Evolutionary conservation across 495 filamentous ascomycete genomes (phyloP), one percentile per base, ranked within the genome.

Genomic region (Neurospora sp.): DNA sequence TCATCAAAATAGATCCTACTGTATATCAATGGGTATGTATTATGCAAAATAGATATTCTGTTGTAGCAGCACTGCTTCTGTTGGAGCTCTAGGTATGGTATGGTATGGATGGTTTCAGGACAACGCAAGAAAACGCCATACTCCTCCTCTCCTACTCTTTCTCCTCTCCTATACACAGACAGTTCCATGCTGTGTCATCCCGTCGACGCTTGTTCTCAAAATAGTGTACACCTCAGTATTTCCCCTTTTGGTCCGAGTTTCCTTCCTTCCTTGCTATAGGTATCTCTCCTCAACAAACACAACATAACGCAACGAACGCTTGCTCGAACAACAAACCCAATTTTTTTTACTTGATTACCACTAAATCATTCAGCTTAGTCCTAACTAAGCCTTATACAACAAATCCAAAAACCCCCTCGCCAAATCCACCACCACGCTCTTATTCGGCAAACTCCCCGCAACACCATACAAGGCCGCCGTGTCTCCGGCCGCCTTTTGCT

Each of bases 401-500:
- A 94, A 92, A 86, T 99, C 94, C 77, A 99, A 86, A 83, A 98
- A 99, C 37, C 94, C 96, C 72, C 86, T 91, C 22, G 94, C 94
- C 79, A 99, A 82, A 76, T 94, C 93, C 78, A 91, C 93, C 69
- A 99, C 93, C 35, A 99, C 90, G 75, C 91, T 93, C 87, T 98
- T 98, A 78, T 98, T 94, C 38, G 96, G 96, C 77, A 99, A 83
- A 77, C 92, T 94, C 14, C 96, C 96, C 3, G 96, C 96, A 65
- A 99, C 94, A 45, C 96, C 96, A 82, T 99, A 99, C 70, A 99
- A 82, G 12, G 94, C 94, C 14, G 94, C 92, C 10, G 91, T 90
- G 79, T 98, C 94, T 7, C 92, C 90, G 22, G 82, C 83, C 27
- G 80, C 85, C 18, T 69, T 59, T 61, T 61, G 53, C 69, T 85